Conservation (phyloP, 768 basidiomycete species). For the Sarcomyxa edulis region DNA sequence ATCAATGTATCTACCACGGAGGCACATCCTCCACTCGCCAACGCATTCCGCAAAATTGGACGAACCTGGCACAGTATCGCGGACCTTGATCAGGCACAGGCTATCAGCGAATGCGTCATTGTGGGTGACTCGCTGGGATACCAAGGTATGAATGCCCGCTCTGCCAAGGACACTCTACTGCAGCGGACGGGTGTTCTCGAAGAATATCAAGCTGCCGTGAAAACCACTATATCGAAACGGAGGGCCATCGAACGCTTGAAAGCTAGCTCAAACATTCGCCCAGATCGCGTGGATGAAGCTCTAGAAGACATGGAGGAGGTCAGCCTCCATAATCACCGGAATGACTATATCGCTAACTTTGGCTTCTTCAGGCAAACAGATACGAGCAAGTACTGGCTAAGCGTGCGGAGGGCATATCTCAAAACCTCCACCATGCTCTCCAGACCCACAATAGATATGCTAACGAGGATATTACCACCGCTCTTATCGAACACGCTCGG, state of each 20-base stretch:
- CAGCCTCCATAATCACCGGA: slow-evolving; percentile 8
- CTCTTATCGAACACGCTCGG: slow-evolving; percentile 89
- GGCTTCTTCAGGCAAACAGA: slow-evolving; percentile 67
- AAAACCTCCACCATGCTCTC: slow-evolving; percentile 86
- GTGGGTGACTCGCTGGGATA: slow-evolving; percentile 96
- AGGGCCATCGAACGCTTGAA: slow-evolving; percentile 87
- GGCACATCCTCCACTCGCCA: slow-evolving; percentile 76
- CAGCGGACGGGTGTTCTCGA: slow-evolving; percentile 90
- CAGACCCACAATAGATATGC: slow-evolving; percentile 80
- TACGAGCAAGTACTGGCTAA: slow-evolving; percentile 82
- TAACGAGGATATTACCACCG: slow-evolving; percentile 86
- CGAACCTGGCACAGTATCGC: slow-evolving; percentile 83
- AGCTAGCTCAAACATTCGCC: slow-evolving; percentile 78
- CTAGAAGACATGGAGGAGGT: slow-evolving; percentile 93
- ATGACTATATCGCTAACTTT: slow-evolving; percentile 2
- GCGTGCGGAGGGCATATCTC: slow-evolving; percentile 90
- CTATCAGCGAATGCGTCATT: slow-evolving; percentile 92
- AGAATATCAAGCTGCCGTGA: slow-evolving; percentile 91
- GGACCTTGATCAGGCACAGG: slow-evolving; percentile 86
- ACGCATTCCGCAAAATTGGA: slow-evolving; percentile 82
- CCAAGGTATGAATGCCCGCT: slow-evolving; percentile 93
- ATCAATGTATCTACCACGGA: slow-evolving; percentile 88
- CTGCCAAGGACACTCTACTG: slow-evolving; percentile 90
- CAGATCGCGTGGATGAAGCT: slow-evolving; percentile 86
- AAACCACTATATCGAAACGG: slow-evolving; percentile 88